A percentile compares a stretch with the other conserved stretches of the same genome.
Conservation (phyloP, 192 early-diverging fungal genomes). For the Linderina pennispora region DNA sequence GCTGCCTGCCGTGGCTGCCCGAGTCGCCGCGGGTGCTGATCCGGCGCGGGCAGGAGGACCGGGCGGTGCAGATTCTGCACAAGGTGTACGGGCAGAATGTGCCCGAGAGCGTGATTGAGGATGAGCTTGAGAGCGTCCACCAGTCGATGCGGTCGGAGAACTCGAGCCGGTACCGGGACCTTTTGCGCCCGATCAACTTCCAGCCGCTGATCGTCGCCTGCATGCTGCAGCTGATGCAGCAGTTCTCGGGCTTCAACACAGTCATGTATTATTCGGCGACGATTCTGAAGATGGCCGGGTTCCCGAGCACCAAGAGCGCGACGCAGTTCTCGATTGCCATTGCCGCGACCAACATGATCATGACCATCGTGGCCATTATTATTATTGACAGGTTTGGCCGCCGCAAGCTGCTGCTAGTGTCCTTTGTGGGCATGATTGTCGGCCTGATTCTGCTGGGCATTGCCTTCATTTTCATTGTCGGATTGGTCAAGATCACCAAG, state of each 20-base stretch:
- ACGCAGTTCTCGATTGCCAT: conserved; percentile 46
- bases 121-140: conserved; percentile 48
- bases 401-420: conserved; percentile 50
- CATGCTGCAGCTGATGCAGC: conserved; percentile 65
- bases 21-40: conserved; percentile 65
- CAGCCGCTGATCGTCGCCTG: conserved; percentile 57
- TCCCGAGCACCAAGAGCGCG: conserved; percentile 47
- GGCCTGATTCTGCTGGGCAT: conserved; percentile 35
- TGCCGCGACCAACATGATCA: conserved; percentile 53
- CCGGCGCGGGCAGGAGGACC: conserved; percentile 44
- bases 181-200: conserved; percentile 49
- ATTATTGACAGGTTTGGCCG: conserved; percentile 78
- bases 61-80: conserved; percentile 45
- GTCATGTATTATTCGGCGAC: conserved; percentile 64
- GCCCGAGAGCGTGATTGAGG: conserved; percentile 41
- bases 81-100: conserved; percentile 33
- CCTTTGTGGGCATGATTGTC: conserved; percentile 38
- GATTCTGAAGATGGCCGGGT: conserved; percentile 45
- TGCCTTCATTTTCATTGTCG: conserved; percentile 46
- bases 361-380: conserved; percentile 80
- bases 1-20: conserved; percentile 53
- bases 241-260: conserved; percentile 69
- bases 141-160: conserved; percentile 48
- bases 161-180: conserved; percentile 47
- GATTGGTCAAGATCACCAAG: conserved; percentile 44